Base-by-base conservation (phyloP, 768 basidiomycete species). In the Tricholoma hemisulphureum region DNA sequence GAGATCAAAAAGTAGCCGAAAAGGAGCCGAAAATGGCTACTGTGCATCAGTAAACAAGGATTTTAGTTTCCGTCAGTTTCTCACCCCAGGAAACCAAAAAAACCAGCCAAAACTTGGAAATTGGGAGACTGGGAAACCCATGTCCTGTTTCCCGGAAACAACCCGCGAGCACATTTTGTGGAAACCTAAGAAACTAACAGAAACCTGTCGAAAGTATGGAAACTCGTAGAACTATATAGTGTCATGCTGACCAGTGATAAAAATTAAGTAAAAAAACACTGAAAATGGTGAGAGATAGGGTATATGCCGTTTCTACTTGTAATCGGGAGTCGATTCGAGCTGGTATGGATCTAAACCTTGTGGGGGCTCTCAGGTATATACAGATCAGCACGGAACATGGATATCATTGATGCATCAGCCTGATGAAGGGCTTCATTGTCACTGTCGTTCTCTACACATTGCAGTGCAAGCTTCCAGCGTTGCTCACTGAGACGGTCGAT, bases 391-490 rank as follows among this genome's bases (percentile, higher is more conserved):
- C n/a, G n/a, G n/a, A n/a, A n/a, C n/a, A n/a, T n/a, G n/a, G n/a
- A 63, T 13, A 63, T 60, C 52, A 63, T 58, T 10, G 57, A 58
- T n/a, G 49, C 39, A 48, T 63, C 53, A 29, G 37, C 49, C 13
- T 13, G 16, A 31, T 43, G 41, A 43, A 37, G 41, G 26, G 41
- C 51, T 24, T 53, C 32, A 20, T 53, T 28, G 29, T 58, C 57
- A 21, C 20, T 14, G 14, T 28, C 31, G 13, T 55, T 35, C 32
- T 31, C 29, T 20, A 18, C 53, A 37, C 29, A 51, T 10, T 28
- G 2, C 23, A 57, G 35, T 5, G 39, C 48, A 50, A 57, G 21
- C 11, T 23, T 35, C 56, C 56, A 57, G 16, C 48, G 35, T 23
- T 37, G n/a, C 49, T 57, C 49, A 16, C 56, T 57, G 4, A 51